Evolutionary conservation across 345 rosid genomes (phyloP).

Genomic region (Camelina neglecta): DNA sequence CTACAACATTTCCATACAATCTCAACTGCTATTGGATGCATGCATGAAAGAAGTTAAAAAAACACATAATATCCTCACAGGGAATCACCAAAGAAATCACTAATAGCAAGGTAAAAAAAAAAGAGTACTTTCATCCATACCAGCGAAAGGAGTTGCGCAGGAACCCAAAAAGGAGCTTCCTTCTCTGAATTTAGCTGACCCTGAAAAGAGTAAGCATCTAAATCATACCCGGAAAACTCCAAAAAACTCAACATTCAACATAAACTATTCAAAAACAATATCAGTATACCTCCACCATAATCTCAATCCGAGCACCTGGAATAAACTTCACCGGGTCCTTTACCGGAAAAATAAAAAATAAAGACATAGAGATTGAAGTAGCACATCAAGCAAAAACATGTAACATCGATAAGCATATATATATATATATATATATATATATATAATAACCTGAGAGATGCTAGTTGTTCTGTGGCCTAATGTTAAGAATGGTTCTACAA

Average conservation of each 20-base stretch:
- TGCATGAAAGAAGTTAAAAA: neutral
- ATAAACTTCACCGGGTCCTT: slow-evolving; percentile 76
- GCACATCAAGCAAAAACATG: slow-evolving; percentile 1
- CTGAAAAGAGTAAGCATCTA: slow-evolving; percentile 47
- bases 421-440: neutral
- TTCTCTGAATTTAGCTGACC: slow-evolving; percentile 46
- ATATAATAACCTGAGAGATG: slow-evolving; percentile 59
- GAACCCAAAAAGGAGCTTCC: slow-evolving; percentile 54
- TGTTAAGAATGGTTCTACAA: slow-evolving; percentile 77
- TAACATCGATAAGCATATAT: neutral
- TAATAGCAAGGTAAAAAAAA: slow-evolving; percentile 12
- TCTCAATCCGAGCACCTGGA: slow-evolving; percentile 70
- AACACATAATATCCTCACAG: slow-evolving; percentile 12
- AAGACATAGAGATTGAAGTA: slow-evolving; percentile 29
- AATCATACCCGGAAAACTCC: slow-evolving; percentile 15
- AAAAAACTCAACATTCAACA: slow-evolving; percentile 31
- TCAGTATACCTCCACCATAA: slow-evolving; percentile 76
- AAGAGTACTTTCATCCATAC: slow-evolving; percentile 46
- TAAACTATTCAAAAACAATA: slow-evolving; percentile 1
- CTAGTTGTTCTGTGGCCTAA: slow-evolving; percentile 49
- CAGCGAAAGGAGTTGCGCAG: slow-evolving; percentile 64
- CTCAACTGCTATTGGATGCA: neutral
- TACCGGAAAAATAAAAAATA: slow-evolving; percentile 20
- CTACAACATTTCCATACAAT: neutral
- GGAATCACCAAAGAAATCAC: neutral